These are phyloP conservation scores for Coccomyxa subellipsoidea DNA, from an alignment of 163 green algal species.

Conservation along the genomic window DNA sequence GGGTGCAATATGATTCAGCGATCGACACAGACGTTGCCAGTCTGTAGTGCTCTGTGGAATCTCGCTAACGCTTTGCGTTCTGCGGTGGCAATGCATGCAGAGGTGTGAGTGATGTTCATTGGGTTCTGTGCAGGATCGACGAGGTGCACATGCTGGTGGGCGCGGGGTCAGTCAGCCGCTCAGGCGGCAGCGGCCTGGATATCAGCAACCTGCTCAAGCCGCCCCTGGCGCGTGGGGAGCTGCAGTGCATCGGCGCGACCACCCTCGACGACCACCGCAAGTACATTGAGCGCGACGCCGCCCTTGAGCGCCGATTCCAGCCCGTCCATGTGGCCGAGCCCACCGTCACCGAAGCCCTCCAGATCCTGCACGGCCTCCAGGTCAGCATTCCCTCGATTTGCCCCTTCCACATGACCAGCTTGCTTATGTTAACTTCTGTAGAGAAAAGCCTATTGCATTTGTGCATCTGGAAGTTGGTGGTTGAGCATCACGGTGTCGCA, in stretches of 20 bases:
- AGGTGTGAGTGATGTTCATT: not conserved
- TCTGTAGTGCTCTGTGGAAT: too few species aligned
- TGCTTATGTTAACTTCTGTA: too few species aligned
- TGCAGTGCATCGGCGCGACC: constrained; percentile 85
- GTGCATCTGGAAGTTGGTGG: too few species aligned
- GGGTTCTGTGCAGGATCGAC: constrained; percentile 70
- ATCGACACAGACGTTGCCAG: too few species aligned
- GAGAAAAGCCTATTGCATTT: too few species aligned
- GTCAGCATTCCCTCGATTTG: not conserved
- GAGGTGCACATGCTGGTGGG: constrained; percentile 93
- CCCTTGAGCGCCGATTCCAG: constrained; percentile 87
- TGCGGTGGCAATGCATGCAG: constrained; percentile 2
- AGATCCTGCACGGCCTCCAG: constrained; percentile 62
- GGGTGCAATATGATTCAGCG: too few species aligned
- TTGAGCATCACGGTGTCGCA: too few species aligned
- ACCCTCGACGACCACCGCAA: constrained; percentile 69
- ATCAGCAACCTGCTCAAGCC: constrained; percentile 87
- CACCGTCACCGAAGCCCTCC: constrained; percentile 60
- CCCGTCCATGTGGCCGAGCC: constrained; percentile 83
- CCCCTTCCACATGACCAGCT: not conserved
- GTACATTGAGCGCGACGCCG: constrained; percentile 89
- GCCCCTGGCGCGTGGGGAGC: constrained; percentile 72
- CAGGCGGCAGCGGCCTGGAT: constrained; percentile 70
- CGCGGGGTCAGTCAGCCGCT: constrained; percentile 59
- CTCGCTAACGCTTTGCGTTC: too few species aligned